phyloP scores from a whole-genome alignment of 768 basidiomycete species.

The Boletus reticuloceps region DNA sequence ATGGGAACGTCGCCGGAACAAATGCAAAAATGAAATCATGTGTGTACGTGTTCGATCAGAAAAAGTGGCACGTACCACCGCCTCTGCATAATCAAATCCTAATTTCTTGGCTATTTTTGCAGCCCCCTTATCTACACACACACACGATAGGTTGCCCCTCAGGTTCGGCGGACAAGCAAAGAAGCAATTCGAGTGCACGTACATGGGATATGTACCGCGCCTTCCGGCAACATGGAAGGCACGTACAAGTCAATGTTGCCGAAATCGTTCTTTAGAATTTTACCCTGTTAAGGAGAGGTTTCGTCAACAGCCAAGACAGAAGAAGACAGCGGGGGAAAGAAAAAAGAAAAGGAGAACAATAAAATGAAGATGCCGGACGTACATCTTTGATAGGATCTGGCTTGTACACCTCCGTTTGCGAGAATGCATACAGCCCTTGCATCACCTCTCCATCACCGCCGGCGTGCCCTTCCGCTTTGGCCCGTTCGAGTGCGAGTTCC shows the following conservation, averaged over 20 bases:
- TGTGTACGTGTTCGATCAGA: not conserved
- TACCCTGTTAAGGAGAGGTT: conserved; percentile 54
- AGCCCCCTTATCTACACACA: conserved; percentile 67
- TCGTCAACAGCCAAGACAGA: conserved; percentile 2
- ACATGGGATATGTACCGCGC: conserved; percentile 91
- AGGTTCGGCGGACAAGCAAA: conserved; percentile 7
- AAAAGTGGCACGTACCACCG: conserved; percentile 67
- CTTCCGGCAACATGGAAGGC: conserved; percentile 89
- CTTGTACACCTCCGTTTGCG: conserved; percentile 79
- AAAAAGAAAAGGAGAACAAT: conserved; percentile 1
- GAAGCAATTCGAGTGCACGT: conserved; percentile 34
- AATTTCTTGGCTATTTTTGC: conserved; percentile 87
- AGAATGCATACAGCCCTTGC: conserved; percentile 84
- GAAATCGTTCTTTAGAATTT: conserved; percentile 91
- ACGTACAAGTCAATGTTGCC: conserved; percentile 97
- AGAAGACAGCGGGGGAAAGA: not conserved
- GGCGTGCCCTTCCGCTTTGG: conserved; percentile 34
- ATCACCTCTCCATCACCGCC: conserved; percentile 54
- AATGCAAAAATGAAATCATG: conserved; percentile 4
- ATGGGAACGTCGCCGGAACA: not conserved
- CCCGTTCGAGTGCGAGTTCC: conserved; percentile 50
- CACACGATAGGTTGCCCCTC: conserved; percentile 10
- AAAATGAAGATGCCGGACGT: conserved; percentile 50
- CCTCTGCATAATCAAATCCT: conserved; percentile 89
- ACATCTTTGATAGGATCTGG: conserved; percentile 86